A percentile compares a stretch with the other conserved stretches of the same genome.
These are phyloP conservation scores for Talaromyces sp. DNA, from an alignment of 2,329 filamentous ascomycete species.

Conservation along the genomic window DNA sequence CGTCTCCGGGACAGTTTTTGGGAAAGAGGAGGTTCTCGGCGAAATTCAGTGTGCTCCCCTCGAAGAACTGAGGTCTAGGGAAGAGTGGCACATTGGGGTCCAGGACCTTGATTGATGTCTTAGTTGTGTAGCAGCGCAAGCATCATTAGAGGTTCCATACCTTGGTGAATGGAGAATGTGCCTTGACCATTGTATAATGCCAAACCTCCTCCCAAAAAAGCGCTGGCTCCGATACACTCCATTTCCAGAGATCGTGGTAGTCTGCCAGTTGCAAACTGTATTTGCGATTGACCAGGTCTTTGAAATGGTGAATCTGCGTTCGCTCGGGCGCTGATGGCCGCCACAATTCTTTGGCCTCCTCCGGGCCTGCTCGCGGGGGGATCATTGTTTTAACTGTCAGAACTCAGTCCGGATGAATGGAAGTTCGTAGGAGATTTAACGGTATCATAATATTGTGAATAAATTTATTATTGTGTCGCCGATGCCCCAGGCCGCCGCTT, in stretches of 20 bases:
- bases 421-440: neutral
- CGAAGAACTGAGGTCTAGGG: conserved; percentile 81
- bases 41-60: conserved; percentile 77
- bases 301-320: conserved; percentile 69
- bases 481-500: neutral
- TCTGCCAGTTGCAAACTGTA: conserved; percentile 57
- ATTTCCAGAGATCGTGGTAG: conserved; percentile 74
- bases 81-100: conserved; percentile 67
- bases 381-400: neutral
- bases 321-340: conserved; percentile 60
- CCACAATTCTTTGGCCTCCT: conserved; percentile 56
- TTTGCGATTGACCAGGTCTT: conserved; percentile 63
- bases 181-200: conserved; percentile 72
- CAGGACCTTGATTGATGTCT: conserved; percentile 53
- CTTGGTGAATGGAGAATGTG: conserved; percentile 53
- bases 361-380: conserved; percentile 3
- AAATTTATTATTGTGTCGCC: neutral
- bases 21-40: conserved; percentile 92
- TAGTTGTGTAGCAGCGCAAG: neutral
- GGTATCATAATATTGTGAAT: neutral
- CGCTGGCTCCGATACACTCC: conserved; percentile 73
- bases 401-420: neutral
- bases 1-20: conserved; percentile 49
- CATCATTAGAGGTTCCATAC: conserved; percentile 21
- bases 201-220: conserved; percentile 83